These are phyloP conservation scores for Penicillium goetzii DNA, from an alignment of 495 filamentous ascomycete genomes.

Conservation along the genomic window DNA sequence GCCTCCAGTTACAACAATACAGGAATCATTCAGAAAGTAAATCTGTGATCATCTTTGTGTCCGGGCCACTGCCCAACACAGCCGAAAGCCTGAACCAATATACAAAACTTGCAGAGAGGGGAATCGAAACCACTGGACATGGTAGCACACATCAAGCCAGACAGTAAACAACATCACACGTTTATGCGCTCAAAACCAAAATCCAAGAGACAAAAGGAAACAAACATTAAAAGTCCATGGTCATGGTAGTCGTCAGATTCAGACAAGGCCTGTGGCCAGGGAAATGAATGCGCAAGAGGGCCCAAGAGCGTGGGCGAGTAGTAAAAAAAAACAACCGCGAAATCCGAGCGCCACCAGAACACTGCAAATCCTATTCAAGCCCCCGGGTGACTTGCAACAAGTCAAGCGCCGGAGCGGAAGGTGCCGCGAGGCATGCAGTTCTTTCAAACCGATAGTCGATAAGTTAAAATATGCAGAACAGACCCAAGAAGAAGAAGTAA, in stretches of 20 bases:
- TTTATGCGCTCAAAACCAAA: slow-evolving; percentile 25
- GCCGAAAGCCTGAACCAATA: slow-evolving; percentile 25
- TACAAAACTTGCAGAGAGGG: slow-evolving; percentile 37
- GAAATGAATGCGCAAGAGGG: slow-evolving; percentile 10
- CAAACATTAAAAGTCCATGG: slow-evolving; percentile 26
- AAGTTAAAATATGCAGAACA: slow-evolving; percentile 23
- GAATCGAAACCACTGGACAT: slow-evolving; percentile 34
- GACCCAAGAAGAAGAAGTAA: slow-evolving; percentile 9
- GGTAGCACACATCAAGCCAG: slow-evolving; percentile 22
- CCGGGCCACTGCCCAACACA: slow-evolving; percentile 20
- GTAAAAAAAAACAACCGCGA: slow-evolving; percentile 11
- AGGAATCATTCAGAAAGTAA: slow-evolving; percentile 8
- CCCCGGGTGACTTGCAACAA: slow-evolving; percentile 3
- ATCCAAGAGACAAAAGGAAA: slow-evolving; percentile 7
- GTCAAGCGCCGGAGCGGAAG: slow-evolving; percentile 5
- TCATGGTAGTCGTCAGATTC: slow-evolving; percentile 27
- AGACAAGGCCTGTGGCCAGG: slow-evolving; percentile 9
- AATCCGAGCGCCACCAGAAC: slow-evolving; percentile 21
- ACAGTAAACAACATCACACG: slow-evolving; percentile 17
- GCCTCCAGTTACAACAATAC: not conserved
- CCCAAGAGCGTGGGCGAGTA: not conserved
- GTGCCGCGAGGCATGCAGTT: slow-evolving; percentile 47
- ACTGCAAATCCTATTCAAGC: slow-evolving; percentile 18
- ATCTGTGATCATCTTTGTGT: slow-evolving; percentile 22
- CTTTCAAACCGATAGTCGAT: slow-evolving; percentile 43